Evolutionary conservation across 2,329 filamentous ascomycete species (phyloP).

Genomic region (Aureobasidium melanogenum): DNA sequence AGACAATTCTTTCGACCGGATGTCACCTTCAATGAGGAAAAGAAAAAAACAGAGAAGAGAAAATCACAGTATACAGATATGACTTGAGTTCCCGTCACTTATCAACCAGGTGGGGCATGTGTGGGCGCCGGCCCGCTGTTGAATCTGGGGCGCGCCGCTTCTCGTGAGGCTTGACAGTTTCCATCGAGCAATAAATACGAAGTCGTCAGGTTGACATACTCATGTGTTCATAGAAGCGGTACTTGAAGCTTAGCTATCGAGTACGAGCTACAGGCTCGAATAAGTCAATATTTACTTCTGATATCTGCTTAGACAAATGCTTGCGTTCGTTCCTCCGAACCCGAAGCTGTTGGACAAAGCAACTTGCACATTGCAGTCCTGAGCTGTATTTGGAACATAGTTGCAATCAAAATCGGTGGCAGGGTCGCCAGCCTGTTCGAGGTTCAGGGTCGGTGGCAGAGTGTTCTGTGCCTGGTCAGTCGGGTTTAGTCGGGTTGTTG

Average conservation of each 20-base stretch:
- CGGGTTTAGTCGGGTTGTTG: constrained; percentile 23
- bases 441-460: constrained; percentile 80
- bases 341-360: constrained; percentile 94
- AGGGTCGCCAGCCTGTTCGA: constrained; percentile 52
- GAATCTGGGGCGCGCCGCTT: background rate
- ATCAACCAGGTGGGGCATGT: constrained; percentile 4
- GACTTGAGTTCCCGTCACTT: background rate
- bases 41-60: background rate
- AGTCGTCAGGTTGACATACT: background rate
- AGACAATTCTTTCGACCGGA: background rate
- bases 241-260: background rate
- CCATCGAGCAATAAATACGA: constrained; percentile 1
- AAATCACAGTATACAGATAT: background rate
- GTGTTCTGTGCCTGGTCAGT: constrained; percentile 46
- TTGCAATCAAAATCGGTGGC: constrained; percentile 67
- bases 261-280: background rate
- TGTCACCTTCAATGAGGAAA: background rate
- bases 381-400: constrained; percentile 65
- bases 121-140: background rate
- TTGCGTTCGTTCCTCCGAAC: constrained; percentile 94
- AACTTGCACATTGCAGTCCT: constrained; percentile 61
- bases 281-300: background rate
- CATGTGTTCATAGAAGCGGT: background rate
- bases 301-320: constrained; percentile 61
- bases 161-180: background rate